Evolutionary conservation across 1,139 yeast species (phyloP), one percentile per base, ranked within the genome.

Genomic region (Geotrichum siamense): DNA sequence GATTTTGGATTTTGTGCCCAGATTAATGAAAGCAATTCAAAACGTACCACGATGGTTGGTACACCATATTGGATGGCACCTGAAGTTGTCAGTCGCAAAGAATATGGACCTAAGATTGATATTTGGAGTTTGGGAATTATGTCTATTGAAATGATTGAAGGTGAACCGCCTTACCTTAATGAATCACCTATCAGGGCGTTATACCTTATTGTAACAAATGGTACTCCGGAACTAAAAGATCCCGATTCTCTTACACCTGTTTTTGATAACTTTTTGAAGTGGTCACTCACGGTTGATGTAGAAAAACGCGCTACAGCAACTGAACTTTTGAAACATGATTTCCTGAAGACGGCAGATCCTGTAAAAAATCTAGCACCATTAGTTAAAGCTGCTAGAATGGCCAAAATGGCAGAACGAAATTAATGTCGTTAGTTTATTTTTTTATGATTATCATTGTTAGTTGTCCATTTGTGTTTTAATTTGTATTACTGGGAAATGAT

Each of bases 41-140:
- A 89, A 65, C 77, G 98, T 63, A 87, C 94, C 5, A 91, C 98
- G 2, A 85, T 91, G 94, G 98, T 91, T 16, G 98, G 98, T n/a
- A 91, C 98, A 0, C 98, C 98, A 3, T 91, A 91, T 63, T 91
- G 98, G 98, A 91, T 91, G 98, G 98, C 98, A 0, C 98, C 98
- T 1, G 98, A 91, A 64, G 96, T 91, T 47, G 96, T 91, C 17
- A 78, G 87, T 8, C 72, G 95, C 53, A 87, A 89, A 60, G 96
- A 87, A 56, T 91, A 91, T 62, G 98, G 96, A 1, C 94, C 96
- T 32, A 89, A 93, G 65, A 96, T 91, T 46, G 98, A 91, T 64
- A 82, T 93, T 42, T 91, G 98, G 98, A 85, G 96, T 10, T 69
- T 91, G 52, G 98, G 98, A 52, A 91, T 91, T 54, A 91, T 91